Evolutionary conservation across 768 basidiomycete genomes (phyloP), one percentile per base, ranked within the genome.

Genomic region (Auricularia sp.): DNA sequence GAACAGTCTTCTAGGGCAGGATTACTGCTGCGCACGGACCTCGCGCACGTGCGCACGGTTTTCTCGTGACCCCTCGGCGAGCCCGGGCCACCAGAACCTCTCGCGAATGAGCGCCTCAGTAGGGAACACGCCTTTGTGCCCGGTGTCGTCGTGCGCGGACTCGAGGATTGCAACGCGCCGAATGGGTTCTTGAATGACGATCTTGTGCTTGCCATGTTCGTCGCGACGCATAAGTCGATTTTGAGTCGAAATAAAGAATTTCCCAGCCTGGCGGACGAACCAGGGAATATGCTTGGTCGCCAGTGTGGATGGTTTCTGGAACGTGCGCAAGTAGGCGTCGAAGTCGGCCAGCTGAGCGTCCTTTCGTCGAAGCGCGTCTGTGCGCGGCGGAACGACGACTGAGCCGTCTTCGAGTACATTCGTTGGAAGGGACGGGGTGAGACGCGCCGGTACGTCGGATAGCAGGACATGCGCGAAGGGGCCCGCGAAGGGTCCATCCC

Each of bases 51-150:
- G n/a, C n/a, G n/a, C n/a, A n/a, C n/a, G n/a, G n/a, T n/a, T n/a
- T n/a, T n/a, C n/a, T n/a, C n/a, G n/a, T n/a, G n/a, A n/a, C n/a
- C n/a, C n/a, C n/a, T n/a, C n/a, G n/a, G 70, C 63, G 3, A 77
- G 64, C 0, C 61, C 62, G 1, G 71, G 72, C 73, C 73, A 74
- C 69, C 72, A 74, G 39, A 71, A 73, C 0, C 65, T 59, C 5
- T 69, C 66, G 3, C 34, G 0, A 39, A 2, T n/a, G 71, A 33
- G 3, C 62, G 21, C 1, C 39, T 24, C 69, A 13, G 71, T 63
- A 1, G 51, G 51, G 3, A 59, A 59, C 16, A 3, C 8, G 24
- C 75, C 76, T 35, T 71, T 64, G 63, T 77, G 75, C 11, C 76
- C 76, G 0, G 65, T 61, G 3, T 67, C 59, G 36, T 75, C 70